Conservation (phyloP, 2,329 filamentous ascomycete species). For the Fusarium verrucosum region DNA sequence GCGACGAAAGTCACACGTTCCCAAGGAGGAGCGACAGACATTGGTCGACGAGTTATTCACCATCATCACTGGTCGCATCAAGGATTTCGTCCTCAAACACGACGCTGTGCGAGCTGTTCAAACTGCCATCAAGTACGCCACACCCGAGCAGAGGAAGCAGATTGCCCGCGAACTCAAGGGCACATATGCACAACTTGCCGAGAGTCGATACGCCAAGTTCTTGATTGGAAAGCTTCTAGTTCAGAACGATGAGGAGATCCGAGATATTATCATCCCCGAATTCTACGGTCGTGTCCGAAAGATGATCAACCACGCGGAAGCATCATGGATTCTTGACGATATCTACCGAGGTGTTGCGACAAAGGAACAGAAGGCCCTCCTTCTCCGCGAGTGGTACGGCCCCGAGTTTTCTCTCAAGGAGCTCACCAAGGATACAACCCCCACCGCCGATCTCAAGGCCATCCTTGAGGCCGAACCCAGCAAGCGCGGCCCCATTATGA, state of each 20-base stretch:
- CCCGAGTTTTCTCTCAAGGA: slow-evolving; percentile 89
- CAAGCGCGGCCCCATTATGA: slow-evolving; percentile 88
- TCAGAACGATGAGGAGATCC: slow-evolving; percentile 87
- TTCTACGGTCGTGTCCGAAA: slow-evolving; percentile 95
- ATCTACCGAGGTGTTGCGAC: slow-evolving; percentile 91
- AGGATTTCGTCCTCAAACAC: slow-evolving; percentile 98
- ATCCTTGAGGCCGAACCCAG: slow-evolving; percentile 82
- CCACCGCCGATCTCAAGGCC: slow-evolving; percentile 73
- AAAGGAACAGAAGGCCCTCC: slow-evolving; percentile 81
- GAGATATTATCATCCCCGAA: slow-evolving; percentile 89
- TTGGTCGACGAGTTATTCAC: slow-evolving; percentile 89
- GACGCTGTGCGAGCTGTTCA: slow-evolving; percentile 97
- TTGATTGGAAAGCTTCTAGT: slow-evolving; percentile 94
- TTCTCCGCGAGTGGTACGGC: slow-evolving; percentile 96
- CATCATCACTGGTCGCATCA: slow-evolving; percentile 90
- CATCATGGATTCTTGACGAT: slow-evolving; percentile 97
- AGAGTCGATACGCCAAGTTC: slow-evolving; percentile 98
- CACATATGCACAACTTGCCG: slow-evolving; percentile 83
- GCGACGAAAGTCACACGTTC: slow-evolving; percentile 91
- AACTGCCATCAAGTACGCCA: slow-evolving; percentile 96
- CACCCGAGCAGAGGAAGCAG: slow-evolving; percentile 80
- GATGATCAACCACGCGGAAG: slow-evolving; percentile 95
- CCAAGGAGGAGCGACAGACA: slow-evolving; percentile 85
- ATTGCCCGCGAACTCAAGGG: slow-evolving; percentile 89
- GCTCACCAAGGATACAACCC: slow-evolving; percentile 61